phyloP scores from a whole-genome alignment of 441 rosid species.

The Raphanus hybrid region DNA sequence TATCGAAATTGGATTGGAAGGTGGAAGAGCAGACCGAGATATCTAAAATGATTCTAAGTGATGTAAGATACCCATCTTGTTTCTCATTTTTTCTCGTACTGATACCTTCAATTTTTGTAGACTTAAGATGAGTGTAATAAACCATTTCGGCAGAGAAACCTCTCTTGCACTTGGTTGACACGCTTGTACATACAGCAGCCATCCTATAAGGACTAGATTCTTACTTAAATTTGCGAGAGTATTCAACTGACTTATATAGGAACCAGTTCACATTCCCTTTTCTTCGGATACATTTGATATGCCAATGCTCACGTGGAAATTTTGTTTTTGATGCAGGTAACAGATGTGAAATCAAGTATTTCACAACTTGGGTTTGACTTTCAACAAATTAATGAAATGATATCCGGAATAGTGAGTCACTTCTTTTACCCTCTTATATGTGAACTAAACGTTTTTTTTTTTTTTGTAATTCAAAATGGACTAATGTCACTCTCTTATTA shows the following conservation, averaged over 20 bases:
- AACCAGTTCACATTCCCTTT: background rate
- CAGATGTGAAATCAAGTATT: conserved; percentile 70
- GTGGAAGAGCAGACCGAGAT: conserved; percentile 77
- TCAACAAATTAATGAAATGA: conserved; percentile 68
- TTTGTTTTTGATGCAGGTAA: conserved; percentile 57
- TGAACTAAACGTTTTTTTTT: background rate
- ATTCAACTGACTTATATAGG: background rate
- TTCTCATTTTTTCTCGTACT: conserved; percentile 17
- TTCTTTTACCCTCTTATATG: conserved; percentile 16
- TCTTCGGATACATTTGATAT: conserved; percentile 1
- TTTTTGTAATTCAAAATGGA: conserved; percentile 14
- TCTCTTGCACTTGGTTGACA: conserved; percentile 3
- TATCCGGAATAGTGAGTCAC: conserved; percentile 76
- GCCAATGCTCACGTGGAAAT: conserved; percentile 23
- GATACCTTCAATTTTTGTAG: conserved; percentile 14
- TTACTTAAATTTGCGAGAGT: background rate
- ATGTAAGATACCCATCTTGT: conserved; percentile 52
- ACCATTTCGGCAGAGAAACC: background rate
- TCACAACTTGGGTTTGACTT: conserved; percentile 81
- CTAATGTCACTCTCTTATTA: conserved; percentile 24
- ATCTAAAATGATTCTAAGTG: conserved; percentile 65
- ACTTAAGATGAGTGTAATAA: background rate
- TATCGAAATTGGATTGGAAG: conserved; percentile 85
- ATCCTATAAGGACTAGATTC: conserved; percentile 12
- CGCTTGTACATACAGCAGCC: background rate